A percentile compares a stretch with the other conserved stretches of the same genome.
These are phyloP conservation scores for Auriscalpium orientale DNA, from an alignment of 768 basidiomycete genomes.

Conservation along the genomic window DNA sequence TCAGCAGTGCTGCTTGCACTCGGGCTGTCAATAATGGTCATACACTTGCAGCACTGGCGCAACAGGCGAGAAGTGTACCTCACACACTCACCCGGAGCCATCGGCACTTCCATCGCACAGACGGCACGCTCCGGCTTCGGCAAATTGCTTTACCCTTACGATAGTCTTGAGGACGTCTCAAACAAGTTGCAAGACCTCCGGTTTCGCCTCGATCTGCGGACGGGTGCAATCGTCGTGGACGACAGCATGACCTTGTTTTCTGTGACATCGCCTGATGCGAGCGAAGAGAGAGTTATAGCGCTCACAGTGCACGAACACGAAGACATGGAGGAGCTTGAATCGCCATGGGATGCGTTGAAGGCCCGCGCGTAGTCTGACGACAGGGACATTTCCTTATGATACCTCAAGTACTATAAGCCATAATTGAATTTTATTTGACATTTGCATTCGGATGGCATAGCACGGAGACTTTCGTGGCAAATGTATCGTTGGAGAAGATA, in stretches of 20 bases:
- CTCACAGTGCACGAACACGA: not conserved
- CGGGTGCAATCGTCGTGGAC: conserved; percentile 14
- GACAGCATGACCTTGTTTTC: not conserved
- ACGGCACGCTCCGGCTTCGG: conserved; percentile 15
- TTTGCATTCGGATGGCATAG: too few species aligned
- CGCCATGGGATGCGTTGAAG: too few species aligned
- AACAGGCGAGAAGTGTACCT: conserved; percentile 6
- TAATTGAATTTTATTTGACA: too few species aligned
- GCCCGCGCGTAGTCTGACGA: too few species aligned
- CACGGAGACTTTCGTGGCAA: too few species aligned
- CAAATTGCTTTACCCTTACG: conserved; percentile 9
- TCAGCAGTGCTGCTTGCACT: conserved; percentile 40
- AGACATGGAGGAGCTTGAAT: too few species aligned
- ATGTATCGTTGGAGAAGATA: too few species aligned
- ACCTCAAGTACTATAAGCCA: too few species aligned
- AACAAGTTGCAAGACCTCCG: conserved; percentile 8
- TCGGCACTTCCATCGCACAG: conserved; percentile 4
- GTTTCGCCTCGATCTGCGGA: conserved; percentile 13
- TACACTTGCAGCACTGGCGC: conserved; percentile 37
- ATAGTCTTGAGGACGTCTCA: not conserved
- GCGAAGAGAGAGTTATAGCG: conserved; percentile 12
- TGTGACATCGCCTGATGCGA: not conserved
- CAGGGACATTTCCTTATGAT: too few species aligned
- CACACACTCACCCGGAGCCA: conserved; percentile 6
- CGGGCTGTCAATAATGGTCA: conserved; percentile 36